Percentiles rank a stretch among this genome's conserved stretches.
These are phyloP conservation scores for Podospora pseudocomata DNA, from an alignment of 495 filamentous ascomycete genomes.

Conservation along the genomic window DNA sequence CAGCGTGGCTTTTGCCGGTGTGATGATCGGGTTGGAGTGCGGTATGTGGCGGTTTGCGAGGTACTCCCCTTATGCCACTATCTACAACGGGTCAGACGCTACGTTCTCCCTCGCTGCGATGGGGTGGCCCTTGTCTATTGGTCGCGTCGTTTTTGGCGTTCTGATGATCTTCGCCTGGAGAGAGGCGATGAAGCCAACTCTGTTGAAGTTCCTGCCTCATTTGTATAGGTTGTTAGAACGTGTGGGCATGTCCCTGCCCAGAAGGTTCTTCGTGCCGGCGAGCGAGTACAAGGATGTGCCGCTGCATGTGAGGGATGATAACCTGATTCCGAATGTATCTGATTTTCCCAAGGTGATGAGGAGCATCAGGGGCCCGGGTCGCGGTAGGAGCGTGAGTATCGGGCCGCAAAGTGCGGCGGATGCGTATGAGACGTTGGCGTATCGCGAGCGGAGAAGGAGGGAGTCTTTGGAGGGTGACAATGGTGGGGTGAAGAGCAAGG, in stretches of 20 bases:
- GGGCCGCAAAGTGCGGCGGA: conserved; percentile 94
- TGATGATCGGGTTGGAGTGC: conserved; percentile 73
- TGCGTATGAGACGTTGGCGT: conserved; percentile 93
- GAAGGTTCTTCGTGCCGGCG: conserved; percentile 84
- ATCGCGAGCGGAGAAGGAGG: conserved; percentile 72
- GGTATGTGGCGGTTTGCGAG: conserved; percentile 76
- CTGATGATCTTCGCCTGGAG: conserved; percentile 83
- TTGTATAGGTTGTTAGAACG: conserved; percentile 83
- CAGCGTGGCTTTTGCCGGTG: conserved; percentile 87
- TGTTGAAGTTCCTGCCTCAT: conserved; percentile 75
- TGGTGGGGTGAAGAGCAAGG: conserved; percentile 24
- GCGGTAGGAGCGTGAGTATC: conserved; percentile 77
- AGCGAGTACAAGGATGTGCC: conserved; percentile 88
- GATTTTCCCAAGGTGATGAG: conserved; percentile 76
- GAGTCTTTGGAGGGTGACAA: conserved; percentile 57
- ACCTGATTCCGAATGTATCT: conserved; percentile 77
- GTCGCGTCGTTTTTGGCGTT: conserved; percentile 75
- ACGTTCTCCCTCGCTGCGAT: conserved; percentile 59
- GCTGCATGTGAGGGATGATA: conserved; percentile 70
- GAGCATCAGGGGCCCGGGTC: conserved; percentile 72
- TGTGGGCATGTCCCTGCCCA: conserved; percentile 69
- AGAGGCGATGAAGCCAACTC: conserved; percentile 75
- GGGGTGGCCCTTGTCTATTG: conserved; percentile 53
- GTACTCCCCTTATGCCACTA: conserved; percentile 51
- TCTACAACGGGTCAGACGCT: conserved; percentile 46